phyloP scores from a whole-genome alignment of 257 asterid species.

The Plectranthus barbatus region DNA sequence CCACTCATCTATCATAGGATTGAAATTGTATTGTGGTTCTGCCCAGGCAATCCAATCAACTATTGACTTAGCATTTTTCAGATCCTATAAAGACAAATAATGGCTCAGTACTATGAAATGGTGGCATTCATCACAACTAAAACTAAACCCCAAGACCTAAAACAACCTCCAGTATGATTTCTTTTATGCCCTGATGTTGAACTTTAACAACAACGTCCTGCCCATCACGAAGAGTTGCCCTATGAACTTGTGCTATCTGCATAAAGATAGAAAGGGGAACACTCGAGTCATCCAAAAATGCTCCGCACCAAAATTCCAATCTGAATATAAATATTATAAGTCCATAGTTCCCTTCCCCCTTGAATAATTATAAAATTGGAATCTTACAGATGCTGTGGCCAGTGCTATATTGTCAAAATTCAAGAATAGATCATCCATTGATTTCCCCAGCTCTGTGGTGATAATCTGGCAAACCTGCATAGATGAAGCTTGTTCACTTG shows the following conservation, averaged over 20 bases:
- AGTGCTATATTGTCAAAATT: conserved; percentile 62
- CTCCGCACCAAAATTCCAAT: neutral
- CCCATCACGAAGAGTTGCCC: conserved; percentile 78
- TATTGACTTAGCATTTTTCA: conserved; percentile 85
- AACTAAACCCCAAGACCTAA: conserved; percentile 4
- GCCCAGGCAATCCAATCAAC: conserved; percentile 99
- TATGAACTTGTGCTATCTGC: conserved; percentile 99
- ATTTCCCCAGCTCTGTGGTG: conserved; percentile 61
- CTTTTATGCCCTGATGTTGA: conserved; percentile 88
- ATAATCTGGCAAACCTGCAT: conserved; percentile 70
- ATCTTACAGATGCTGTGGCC: conserved; percentile 95
- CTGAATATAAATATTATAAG: neutral
- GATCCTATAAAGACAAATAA: conserved; percentile 54
- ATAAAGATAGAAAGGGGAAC: conserved; percentile 2
- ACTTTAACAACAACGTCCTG: conserved; percentile 90
- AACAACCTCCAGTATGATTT: conserved; percentile 73
- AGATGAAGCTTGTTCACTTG: conserved; percentile 16
- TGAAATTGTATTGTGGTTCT: conserved; percentile 90
- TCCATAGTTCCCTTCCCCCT: conserved; percentile 1
- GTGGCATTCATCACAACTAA: neutral
- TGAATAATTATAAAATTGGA: conserved; percentile 3
- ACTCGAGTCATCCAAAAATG: conserved; percentile 11
- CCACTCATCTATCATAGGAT: conserved; percentile 98
- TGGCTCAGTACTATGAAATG: conserved; percentile 10
- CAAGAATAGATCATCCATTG: conserved; percentile 73